Evolutionary conservation across 805 yeast species (phyloP).

Genomic region (Candida xyloterini): DNA sequence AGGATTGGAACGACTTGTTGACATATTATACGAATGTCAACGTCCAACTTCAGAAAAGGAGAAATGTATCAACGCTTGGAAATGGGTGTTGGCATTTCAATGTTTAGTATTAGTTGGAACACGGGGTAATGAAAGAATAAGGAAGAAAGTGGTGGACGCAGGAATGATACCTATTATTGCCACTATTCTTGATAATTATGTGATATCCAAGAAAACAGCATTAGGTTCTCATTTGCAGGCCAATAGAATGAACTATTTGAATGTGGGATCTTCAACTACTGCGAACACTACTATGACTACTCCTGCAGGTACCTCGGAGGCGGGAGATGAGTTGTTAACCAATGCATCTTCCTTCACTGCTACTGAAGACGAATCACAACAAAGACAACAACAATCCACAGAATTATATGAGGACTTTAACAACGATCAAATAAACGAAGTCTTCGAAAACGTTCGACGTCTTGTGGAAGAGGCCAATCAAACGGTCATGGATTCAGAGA

Average conservation of each 20-base stretch:
- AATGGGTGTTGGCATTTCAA: conserved; percentile 94
- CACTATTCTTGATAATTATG: conserved; percentile 85
- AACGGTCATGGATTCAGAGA: conserved; percentile 28
- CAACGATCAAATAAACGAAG: conserved; percentile 23
- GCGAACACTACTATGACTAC: conserved; percentile 6
- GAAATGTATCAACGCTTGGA: conserved; percentile 77
- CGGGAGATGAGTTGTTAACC: conserved; percentile 9
- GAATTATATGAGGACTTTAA: conserved; percentile 15
- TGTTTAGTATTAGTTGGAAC: conserved; percentile 90
- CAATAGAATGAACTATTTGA: conserved; percentile 10
- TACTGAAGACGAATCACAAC: conserved; percentile 6
- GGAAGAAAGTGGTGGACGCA: conserved; percentile 85
- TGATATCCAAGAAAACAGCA: conserved; percentile 34
- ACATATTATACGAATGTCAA: conserved; percentile 79
- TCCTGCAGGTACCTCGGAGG: conserved; percentile 15
- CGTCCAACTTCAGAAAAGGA: conserved; percentile 31
- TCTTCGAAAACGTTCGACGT: conserved; percentile 27
- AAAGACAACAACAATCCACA: conserved; percentile 1
- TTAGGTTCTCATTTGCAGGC: conserved; percentile 18
- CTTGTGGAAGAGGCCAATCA: conserved; percentile 27
- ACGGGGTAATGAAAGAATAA: conserved; percentile 81
- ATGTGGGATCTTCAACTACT: conserved; percentile 6
- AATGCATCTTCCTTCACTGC: conserved; percentile 12
- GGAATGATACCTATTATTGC: conserved; percentile 90
- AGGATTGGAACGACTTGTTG: conserved; percentile 83